Base-by-base conservation (phyloP, 1,284 basidiomycete genomes). In the Trametes sp. region DNA sequence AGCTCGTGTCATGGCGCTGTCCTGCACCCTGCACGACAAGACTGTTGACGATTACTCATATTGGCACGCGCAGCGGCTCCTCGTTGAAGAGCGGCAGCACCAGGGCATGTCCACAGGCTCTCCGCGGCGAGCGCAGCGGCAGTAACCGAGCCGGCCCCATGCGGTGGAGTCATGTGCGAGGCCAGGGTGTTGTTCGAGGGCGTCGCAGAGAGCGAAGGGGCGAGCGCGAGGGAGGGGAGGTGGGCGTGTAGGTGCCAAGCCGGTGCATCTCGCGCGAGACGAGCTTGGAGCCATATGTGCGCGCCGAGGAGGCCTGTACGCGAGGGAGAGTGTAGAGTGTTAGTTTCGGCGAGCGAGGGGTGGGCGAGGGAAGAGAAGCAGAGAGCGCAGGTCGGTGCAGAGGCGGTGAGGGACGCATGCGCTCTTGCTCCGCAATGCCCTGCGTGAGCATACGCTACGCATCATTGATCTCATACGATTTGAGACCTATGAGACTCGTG, bases 81-180 rank as follows among this genome's bases (percentile, higher is more conserved):
- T 94, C 93, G 59, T 98, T 98, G 80, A 96, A 98, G 7, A 98
- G 78, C 0, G 95, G 95, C 13, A 98, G 79, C 8, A 98, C 88
- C 73, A 94, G 87, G 26, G 96, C 88, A 72, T 58, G 87, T 85
- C 95, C 95, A 96, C 11, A 93, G 90, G 69, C 88, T 82, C 53
- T 84, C 87, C 6, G 80, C 76, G 6, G 78, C 73, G 21, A 61
- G 48, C 23, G 54, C n/a, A n/a, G n/a, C 16, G 26, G 53, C n/a
- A 33, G 46, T n/a, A 16, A 49, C 21, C 11, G 53, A 26, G 44
- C 41, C 53, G 13, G 56, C 54, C 1, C 61, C 63, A 31, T 61
- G 35, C 10, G 59, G 38, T 11, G 66, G 57, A 11, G 63, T 49
- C 63, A 67, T 67, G 35, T 52, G 52, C 28, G 61, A 31, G 9